Evolutionary conservation across 306 rosid genomes (phyloP), one percentile per base, ranked within the genome.

Genomic region (Arachis hypogaea): DNA sequence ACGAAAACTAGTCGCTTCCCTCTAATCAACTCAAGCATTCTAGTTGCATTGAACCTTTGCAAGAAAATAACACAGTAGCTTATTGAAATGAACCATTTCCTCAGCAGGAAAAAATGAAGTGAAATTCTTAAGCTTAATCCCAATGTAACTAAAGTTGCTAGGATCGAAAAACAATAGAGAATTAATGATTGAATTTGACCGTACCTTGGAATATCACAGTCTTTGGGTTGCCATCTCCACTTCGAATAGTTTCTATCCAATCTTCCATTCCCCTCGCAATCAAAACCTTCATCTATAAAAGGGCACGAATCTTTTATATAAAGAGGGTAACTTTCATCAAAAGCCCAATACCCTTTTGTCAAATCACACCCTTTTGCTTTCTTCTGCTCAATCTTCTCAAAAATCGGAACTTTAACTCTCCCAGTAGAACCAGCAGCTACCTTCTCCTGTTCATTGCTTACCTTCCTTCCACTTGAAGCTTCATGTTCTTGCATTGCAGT

Each of bases 1-100:
- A 89, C 97, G 81, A 94, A 94, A 73, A 94, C 98, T 72, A 94
- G 83, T 30, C 97, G 82, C 83, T 94, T 94, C 71, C 98, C 96
- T 86, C 95, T 86, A 4, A 94, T 83, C 77, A 81, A 28, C 78
- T 91, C 93, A 88, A 94, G 85, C 98, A 91, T 86, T 82, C 78
- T 85, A 58, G 98, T 89, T 58, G 95, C 97, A 84, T 89, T 86
- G 81, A 91, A 93, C 87, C 98, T 93, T 63, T 29, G 45, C 65
- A 58, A 33, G 38, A 33, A 33, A 70, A 33, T 71, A 41, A 78
- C 73, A 66, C 54, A 66, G 52, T 54, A 69, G 73, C 80, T 44
- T 49, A 33, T 33, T 33, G 38, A 33, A 22, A 22, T 46, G 1
- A 50, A 38, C 18, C 44, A 57, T 61, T 59, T 29, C 40, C 36